phyloP scores from a whole-genome alignment of 768 basidiomycete species.

The Termitomyces sp. region DNA sequence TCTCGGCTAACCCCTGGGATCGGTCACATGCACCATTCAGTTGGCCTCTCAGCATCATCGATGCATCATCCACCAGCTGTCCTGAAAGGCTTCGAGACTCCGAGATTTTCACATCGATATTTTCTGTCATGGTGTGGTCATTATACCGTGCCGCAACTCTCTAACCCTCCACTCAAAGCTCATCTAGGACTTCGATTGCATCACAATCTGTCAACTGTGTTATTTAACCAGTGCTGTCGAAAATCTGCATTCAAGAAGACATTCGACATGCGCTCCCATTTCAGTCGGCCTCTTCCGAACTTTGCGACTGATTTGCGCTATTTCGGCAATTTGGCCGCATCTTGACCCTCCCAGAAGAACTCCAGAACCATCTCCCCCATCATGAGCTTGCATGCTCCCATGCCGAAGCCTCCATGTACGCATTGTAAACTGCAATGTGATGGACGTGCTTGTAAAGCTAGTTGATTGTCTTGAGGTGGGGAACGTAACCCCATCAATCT shows the following conservation, averaged over 20 bases:
- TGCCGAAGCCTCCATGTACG: background rate
- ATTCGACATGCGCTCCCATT: background rate
- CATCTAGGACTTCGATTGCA: background rate
- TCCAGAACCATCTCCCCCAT: background rate
- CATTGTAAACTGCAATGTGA: background rate
- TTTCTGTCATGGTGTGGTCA: background rate
- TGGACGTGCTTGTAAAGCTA: background rate
- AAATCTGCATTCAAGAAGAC: background rate
- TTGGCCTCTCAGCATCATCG: background rate
- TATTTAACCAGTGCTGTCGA: slow-evolving; percentile 1
- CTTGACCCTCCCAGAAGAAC: background rate
- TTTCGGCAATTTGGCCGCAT: background rate
- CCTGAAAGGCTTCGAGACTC: background rate
- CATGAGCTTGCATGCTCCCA: background rate
- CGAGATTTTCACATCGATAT: background rate
- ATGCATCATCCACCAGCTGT: background rate
- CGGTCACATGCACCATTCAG: slow-evolving; percentile 19
- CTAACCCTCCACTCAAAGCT: background rate
- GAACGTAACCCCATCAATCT: background rate
- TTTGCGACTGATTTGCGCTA: background rate
- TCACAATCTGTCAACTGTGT: slow-evolving; percentile 5
- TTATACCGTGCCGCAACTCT: background rate
- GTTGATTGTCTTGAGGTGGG: background rate
- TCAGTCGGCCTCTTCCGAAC: slow-evolving; percentile 7
- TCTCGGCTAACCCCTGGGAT: slow-evolving; percentile 20